phyloP scores from a whole-genome alignment of 768 basidiomycete genomes.

The Cystofilobasidium macerans region DNA sequence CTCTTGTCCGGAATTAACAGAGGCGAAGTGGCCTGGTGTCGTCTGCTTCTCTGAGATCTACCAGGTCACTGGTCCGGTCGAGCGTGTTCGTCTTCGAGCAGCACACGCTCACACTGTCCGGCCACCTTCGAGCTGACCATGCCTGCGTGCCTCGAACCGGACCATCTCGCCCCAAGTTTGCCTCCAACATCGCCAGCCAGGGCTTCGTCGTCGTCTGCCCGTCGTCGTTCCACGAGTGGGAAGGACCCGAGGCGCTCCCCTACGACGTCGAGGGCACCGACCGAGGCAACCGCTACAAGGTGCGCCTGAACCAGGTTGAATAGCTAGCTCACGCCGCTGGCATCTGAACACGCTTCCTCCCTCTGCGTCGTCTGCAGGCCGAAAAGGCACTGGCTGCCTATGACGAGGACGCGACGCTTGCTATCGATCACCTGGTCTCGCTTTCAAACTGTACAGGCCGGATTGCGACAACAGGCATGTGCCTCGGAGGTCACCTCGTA shows the following conservation, averaged over 20 bases:
- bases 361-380: too few species aligned
- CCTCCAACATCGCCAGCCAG: slow-evolving; percentile 48
- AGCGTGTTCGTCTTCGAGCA: slow-evolving; percentile 46
- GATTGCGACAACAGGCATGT: slow-evolving; percentile 47
- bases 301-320: slow-evolving; percentile 29
- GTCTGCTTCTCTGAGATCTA: slow-evolving; percentile 50
- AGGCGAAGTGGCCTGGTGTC: slow-evolving; percentile 21
- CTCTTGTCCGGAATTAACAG: not conserved
- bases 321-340: not conserved
- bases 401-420: slow-evolving; percentile 73
- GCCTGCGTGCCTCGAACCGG: not conserved
- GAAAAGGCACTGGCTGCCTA: slow-evolving; percentile 80
- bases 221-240: slow-evolving; percentile 70
- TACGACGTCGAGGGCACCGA: slow-evolving; percentile 53
- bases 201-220: slow-evolving; percentile 37
- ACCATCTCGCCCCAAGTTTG: slow-evolving; percentile 1
- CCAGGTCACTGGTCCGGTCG: slow-evolving; percentile 73
- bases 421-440: slow-evolving; percentile 62
- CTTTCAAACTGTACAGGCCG: slow-evolving; percentile 79
- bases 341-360: too few species aligned
- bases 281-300: slow-evolving; percentile 90
- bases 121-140: not conserved
- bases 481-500: slow-evolving; percentile 32
- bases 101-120: too few species aligned
- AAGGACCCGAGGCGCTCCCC: slow-evolving; percentile 66